Conservation (phyloP, 345 rosid genomes). For the Brassica napus region DNA sequence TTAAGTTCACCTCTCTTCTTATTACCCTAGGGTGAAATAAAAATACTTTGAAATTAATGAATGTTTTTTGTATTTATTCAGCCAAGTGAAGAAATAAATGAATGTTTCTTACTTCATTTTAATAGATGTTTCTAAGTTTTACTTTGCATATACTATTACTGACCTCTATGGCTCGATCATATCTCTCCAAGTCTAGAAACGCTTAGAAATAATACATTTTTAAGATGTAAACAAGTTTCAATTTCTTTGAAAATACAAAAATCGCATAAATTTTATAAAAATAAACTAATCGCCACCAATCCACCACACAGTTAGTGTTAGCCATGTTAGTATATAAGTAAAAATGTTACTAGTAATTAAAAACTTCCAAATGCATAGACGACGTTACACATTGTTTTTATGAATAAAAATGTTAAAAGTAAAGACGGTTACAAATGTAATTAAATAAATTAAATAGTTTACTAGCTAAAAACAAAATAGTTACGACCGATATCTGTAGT, state of each 20-base stretch:
- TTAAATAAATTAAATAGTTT: neutral
- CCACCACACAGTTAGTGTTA: neutral
- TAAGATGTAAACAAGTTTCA: neutral
- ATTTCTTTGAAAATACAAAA: neutral
- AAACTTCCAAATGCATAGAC: neutral
- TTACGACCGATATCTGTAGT: neutral
- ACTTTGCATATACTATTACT: slow-evolving; percentile 4
- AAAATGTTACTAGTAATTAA: neutral
- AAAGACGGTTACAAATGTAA: slow-evolving; percentile 21
- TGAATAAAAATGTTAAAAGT: neutral
- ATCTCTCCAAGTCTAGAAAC: too few species aligned
- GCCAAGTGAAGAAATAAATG: slow-evolving; percentile 28
- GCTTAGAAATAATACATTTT: too few species aligned
- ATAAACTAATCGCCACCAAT: neutral
- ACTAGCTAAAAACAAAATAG: slow-evolving; percentile 1
- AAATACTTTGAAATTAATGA: slow-evolving; percentile 29
- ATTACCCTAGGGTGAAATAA: neutral
- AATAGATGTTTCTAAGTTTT: slow-evolving; percentile 20
- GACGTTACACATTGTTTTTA: slow-evolving; percentile 3
- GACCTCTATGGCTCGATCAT: too few species aligned
- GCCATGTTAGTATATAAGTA: neutral
- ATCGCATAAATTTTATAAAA: too few species aligned
- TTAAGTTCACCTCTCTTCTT: too few species aligned
- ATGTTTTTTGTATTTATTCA: slow-evolving; percentile 30
- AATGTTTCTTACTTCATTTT: slow-evolving; percentile 33